Base-by-base conservation (phyloP, 2,329 filamentous ascomycete genomes). In the Ceratocystis cubensis region DNA sequence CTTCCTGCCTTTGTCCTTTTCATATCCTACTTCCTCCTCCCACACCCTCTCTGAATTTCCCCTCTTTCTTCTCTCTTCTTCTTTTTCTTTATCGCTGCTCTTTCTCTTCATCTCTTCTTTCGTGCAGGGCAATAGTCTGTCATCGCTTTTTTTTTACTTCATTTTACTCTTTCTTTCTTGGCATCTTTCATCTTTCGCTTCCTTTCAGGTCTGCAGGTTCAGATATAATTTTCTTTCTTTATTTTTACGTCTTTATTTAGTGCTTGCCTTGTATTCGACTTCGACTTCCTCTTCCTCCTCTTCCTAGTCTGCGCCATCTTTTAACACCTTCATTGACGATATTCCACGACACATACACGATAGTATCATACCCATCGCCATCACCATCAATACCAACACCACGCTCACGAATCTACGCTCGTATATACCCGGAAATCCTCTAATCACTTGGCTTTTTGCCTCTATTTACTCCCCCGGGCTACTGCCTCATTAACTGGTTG, bases 271-370 rank as follows among this genome's bases (percentile, higher is more conserved):
- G 37, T 41, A 13, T 41, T 41, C 10, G 3, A 13, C 30, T 4
- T 6, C 17, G 1, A 17, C 17, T 5, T 10, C 64, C 63, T 81
- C 83, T 81, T 81, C 82, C 76, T 20, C 45, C 5, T 48, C 83
- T 81, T 78, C 70, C 73, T 75, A 76, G 75, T 72, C 71, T 28
- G 10, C 3, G 37, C 37, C 37, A 13, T 15, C 37, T 41, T 15
- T 41, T 13, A 41, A 41, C 37, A 13, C 10, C 37, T 41, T 41
- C 10, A 3, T 41, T 15, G 10, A 41, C 37, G 37, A 41, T 15
- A 41, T 41, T 41, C 3, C 10, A 41, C 37, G 37, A 41, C 37
- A 41, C 37, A 41, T 13, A 41, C 37, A 13, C 37, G 37, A 41
- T 41, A 41, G 37, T 13, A 13, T 41, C 37, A 13, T 41, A 41